Percentiles rank a stretch among this genome's conserved stretches.
These are phyloP conservation scores for Lecanoromycetidae sp. DNA, from an alignment of 2,329 filamentous ascomycete species.

Conservation along the genomic window DNA sequence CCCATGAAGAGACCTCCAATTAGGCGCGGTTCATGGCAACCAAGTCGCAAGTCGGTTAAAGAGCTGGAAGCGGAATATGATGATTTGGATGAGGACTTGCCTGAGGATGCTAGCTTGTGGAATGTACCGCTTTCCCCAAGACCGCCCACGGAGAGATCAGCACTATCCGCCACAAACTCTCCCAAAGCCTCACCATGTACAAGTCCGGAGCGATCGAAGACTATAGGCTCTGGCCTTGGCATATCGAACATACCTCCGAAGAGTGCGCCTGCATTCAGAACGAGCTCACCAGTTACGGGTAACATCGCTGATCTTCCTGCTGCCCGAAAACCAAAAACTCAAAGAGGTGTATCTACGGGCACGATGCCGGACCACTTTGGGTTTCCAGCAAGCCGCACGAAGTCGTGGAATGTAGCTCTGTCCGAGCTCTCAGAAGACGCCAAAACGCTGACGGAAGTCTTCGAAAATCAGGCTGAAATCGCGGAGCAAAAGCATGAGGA, in stretches of 20 bases:
- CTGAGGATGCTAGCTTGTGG: slow-evolving; percentile 39
- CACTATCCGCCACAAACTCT: slow-evolving; percentile 14
- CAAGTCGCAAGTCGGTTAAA: slow-evolving; percentile 34
- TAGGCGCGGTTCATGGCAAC: slow-evolving; percentile 32
- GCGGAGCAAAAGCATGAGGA: slow-evolving; percentile 34
- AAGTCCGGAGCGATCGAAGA: slow-evolving; percentile 29
- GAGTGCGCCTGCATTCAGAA: slow-evolving; percentile 6
- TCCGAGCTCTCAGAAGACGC: slow-evolving; percentile 49
- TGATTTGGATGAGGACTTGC: slow-evolving; percentile 39
- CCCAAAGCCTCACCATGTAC: slow-evolving; percentile 27
- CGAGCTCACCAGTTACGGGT: slow-evolving; percentile 8
- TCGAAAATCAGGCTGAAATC: slow-evolving; percentile 46
- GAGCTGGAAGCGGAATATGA: slow-evolving; percentile 39
- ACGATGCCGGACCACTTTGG: slow-evolving; percentile 10
- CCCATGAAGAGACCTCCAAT: slow-evolving; percentile 13
- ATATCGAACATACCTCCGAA: slow-evolving; percentile 1
- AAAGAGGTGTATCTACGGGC: slow-evolving; percentile 17
- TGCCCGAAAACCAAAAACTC: slow-evolving; percentile 11
- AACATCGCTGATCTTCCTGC: slow-evolving; percentile 4
- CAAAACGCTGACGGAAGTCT: slow-evolving; percentile 44
- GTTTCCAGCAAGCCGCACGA: slow-evolving; percentile 33
- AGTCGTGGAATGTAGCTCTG: slow-evolving; percentile 48
- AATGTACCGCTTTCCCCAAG: slow-evolving; percentile 40
- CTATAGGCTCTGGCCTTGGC: slow-evolving; percentile 1
- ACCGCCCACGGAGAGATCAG: slow-evolving; percentile 28